These are phyloP conservation scores for Termitomyces sp. DNA, from an alignment of 768 basidiomycete species.

Conservation along the genomic window DNA sequence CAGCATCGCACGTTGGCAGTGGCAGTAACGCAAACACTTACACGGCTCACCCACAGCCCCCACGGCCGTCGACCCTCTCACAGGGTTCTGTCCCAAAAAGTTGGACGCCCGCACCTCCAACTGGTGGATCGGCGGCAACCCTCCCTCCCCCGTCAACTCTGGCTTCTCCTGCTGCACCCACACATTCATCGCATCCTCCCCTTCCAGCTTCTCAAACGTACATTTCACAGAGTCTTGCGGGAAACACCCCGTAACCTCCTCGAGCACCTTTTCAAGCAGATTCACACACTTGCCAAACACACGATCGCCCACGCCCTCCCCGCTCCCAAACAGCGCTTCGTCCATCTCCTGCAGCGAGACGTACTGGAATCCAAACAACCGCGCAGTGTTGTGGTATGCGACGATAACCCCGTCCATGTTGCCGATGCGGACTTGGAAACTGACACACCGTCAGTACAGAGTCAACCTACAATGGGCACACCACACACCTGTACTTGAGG, in stretches of 20 bases:
- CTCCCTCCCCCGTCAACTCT: slow-evolving; percentile 5
- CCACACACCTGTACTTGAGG: slow-evolving; percentile 79
- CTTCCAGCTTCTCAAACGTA: slow-evolving; percentile 56
- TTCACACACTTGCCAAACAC: slow-evolving; percentile 74
- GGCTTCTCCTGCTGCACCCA: slow-evolving; percentile 63
- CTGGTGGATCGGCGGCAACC: slow-evolving; percentile 56
- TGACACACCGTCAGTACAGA: slow-evolving; percentile 22
- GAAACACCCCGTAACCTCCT: slow-evolving; percentile 56
- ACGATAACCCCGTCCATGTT: slow-evolving; percentile 95
- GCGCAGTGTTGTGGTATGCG: slow-evolving; percentile 83
- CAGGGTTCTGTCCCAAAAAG: slow-evolving; percentile 35
- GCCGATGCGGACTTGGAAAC: slow-evolving; percentile 94
- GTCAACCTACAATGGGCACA: not conserved
- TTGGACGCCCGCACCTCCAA: slow-evolving; percentile 46
- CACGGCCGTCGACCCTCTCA: slow-evolving; percentile 35
- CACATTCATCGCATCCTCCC: slow-evolving; percentile 43
- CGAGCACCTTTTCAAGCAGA: slow-evolving; percentile 64
- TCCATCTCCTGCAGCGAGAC: slow-evolving; percentile 88
- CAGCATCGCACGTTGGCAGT: not conserved
- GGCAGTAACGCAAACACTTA: slow-evolving; percentile 12
- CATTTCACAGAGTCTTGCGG: slow-evolving; percentile 62
- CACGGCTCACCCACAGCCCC: slow-evolving; percentile 22
- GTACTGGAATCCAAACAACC: slow-evolving; percentile 94
- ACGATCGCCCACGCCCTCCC: slow-evolving; percentile 54
- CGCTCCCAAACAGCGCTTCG: slow-evolving; percentile 62